Conservation (phyloP, 2,329 filamentous ascomycete genomes). For the Cladosporium sp. region DNA sequence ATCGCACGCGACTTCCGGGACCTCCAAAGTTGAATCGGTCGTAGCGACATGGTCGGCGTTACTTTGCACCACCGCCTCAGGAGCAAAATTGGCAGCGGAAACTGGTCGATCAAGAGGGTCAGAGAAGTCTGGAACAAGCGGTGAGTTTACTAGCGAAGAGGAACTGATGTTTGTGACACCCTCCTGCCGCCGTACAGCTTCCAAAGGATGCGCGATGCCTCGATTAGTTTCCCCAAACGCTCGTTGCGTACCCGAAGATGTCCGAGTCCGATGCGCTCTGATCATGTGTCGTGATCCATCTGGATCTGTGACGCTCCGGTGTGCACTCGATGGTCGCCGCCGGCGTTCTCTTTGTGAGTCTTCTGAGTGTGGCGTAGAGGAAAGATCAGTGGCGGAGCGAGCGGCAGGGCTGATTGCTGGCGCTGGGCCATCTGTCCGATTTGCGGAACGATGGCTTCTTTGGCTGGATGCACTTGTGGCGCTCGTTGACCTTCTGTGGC, state of each 20-base stretch:
- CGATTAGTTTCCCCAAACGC: background rate
- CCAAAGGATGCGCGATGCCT: conserved; percentile 20
- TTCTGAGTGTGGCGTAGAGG: conserved; percentile 37
- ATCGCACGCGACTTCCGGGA: conserved; percentile 53
- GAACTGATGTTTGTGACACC: conserved; percentile 24
- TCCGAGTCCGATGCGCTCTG: conserved; percentile 16
- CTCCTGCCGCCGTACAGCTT: conserved; percentile 21
- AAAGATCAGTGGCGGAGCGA: conserved; percentile 67
- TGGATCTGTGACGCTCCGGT: conserved; percentile 47
- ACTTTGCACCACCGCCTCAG: conserved; percentile 24
- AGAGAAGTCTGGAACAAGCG: conserved; percentile 17
- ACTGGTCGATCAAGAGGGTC: conserved; percentile 23
- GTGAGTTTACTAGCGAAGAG: conserved; percentile 21
- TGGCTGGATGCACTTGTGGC: conserved; percentile 36
- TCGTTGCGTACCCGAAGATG: conserved; percentile 20
- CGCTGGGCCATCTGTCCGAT: conserved; percentile 45
- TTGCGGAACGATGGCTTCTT: conserved; percentile 26
- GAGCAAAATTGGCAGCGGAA: conserved; percentile 32
- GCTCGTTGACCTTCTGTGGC: conserved; percentile 48
- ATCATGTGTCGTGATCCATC: conserved; percentile 21
- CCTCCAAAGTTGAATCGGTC: background rate
- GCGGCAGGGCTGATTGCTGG: conserved; percentile 53
- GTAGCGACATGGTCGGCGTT: background rate
- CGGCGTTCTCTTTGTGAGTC: conserved; percentile 31
- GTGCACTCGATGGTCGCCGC: conserved; percentile 43